These are phyloP conservation scores for Tubosaeta sp. DNA, from an alignment of 768 basidiomycete genomes.

Conservation along the genomic window DNA sequence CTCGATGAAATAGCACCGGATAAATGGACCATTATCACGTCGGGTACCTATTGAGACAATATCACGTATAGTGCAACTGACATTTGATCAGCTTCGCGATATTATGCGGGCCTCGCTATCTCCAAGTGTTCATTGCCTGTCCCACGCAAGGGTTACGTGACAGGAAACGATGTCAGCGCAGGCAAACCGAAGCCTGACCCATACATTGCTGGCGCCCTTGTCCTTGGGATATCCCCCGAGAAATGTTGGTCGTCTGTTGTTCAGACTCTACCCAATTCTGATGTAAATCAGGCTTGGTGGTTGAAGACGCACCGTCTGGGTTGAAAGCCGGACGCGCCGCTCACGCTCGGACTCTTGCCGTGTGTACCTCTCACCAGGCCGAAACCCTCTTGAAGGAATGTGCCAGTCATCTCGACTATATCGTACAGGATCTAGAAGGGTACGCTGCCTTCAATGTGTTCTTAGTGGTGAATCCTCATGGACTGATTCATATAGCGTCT, in stretches of 20 bases:
- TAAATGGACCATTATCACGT: constrained; percentile 82
- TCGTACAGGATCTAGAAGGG: constrained; percentile 67
- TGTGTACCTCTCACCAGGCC: constrained; percentile 74
- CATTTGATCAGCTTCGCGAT: constrained; percentile 56
- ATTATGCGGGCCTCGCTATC: constrained; percentile 67
- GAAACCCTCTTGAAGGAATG: constrained; percentile 44
- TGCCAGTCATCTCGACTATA: constrained; percentile 47
- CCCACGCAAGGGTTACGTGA: constrained; percentile 61
- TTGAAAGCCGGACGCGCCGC: constrained; percentile 71
- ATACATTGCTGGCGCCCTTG: constrained; percentile 69
- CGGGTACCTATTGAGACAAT: constrained; percentile 37
- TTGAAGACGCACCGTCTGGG: constrained; percentile 89
- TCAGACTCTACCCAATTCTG: not conserved
- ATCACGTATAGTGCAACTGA: not conserved
- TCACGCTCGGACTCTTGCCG: constrained; percentile 72
- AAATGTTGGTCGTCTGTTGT: constrained; percentile 43
- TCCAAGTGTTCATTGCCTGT: constrained; percentile 55
- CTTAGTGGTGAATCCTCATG: not conserved
- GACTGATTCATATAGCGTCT: constrained; percentile 12
- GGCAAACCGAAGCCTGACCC: constrained; percentile 92
- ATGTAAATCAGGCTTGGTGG: constrained; percentile 61
- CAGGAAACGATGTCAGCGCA: constrained; percentile 55
- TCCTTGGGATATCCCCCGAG: constrained; percentile 47
- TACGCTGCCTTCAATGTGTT: constrained; percentile 30
- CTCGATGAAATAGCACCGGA: constrained; percentile 24